Conservation (phyloP, 495 filamentous ascomycete genomes). For the Neurospora cerealis region DNA sequence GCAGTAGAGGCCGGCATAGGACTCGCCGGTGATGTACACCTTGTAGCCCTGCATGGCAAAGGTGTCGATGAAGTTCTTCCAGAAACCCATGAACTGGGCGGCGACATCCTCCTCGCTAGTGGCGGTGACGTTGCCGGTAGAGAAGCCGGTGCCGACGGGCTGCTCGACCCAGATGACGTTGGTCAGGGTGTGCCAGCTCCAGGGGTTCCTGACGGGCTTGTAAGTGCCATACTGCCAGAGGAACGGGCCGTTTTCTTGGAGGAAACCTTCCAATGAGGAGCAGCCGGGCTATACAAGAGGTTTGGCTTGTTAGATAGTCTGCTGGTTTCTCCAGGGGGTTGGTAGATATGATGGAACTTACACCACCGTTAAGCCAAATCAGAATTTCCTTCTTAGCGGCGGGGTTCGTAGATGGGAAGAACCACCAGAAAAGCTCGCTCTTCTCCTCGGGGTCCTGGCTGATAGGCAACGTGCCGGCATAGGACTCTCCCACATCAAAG, state of each 20-base stretch:
- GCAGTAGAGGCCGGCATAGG: conserved; percentile 67
- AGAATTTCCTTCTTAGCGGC: conserved; percentile 52
- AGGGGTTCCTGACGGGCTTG: conserved; percentile 53
- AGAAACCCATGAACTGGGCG: conserved; percentile 59
- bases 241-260: conserved; percentile 73
- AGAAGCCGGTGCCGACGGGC: conserved; percentile 68
- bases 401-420: conserved; percentile 53
- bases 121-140: conserved; percentile 50
- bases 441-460: conserved; percentile 39
- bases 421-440: conserved; percentile 66
- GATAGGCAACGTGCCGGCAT: conserved; percentile 62
- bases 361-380: conserved; percentile 67
- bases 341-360: conserved; percentile 12
- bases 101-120: conserved; percentile 56
- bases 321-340: not conserved
- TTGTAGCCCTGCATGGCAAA: conserved; percentile 53
- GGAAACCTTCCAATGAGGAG: conserved; percentile 55
- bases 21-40: conserved; percentile 61
- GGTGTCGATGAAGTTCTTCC: conserved; percentile 57
- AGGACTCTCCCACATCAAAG: conserved; percentile 69
- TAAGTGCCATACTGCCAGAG: conserved; percentile 61
- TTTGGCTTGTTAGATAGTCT: conserved; percentile 2
- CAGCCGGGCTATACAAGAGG: conserved; percentile 42
- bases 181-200: conserved; percentile 62
- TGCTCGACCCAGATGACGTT: conserved; percentile 72